Conservation (phyloP, 768 basidiomycete species). For the Auricularia auricula-judae region DNA sequence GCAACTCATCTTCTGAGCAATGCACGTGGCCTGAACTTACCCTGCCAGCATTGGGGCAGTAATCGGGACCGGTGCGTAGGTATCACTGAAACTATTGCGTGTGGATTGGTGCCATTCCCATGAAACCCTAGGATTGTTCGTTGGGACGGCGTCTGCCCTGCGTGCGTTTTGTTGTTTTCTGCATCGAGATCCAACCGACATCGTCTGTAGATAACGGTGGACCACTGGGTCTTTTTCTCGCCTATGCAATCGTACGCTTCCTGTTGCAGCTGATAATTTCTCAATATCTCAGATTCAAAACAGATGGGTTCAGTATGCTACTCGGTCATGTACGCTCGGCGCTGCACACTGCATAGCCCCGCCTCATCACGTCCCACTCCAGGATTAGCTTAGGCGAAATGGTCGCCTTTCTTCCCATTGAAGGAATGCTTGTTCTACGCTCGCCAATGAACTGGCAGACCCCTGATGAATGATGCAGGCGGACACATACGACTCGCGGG, state of each 20-base stretch:
- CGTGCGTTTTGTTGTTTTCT: background rate
- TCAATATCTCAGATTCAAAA: background rate
- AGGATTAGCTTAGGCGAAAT: conserved; percentile 44
- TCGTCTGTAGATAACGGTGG: conserved; percentile 34
- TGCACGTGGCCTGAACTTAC: no score
- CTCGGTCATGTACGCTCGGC: conserved; percentile 41
- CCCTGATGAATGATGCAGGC: conserved; percentile 27
- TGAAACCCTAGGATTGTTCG: conserved; percentile 32
- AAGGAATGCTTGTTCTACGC: background rate
- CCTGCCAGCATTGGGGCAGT: no score
- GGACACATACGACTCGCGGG: conserved; percentile 73
- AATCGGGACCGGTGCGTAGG: no score
- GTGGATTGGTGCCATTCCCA: conserved; percentile 18
- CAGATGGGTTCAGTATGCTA: conserved; percentile 59
- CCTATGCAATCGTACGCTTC: conserved; percentile 34
- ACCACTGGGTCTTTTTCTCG: conserved; percentile 65
- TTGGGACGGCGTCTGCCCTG: background rate
- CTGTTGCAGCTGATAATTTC: background rate
- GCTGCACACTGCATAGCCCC: background rate
- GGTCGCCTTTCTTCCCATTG: conserved; percentile 67
- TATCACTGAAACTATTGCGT: no score
- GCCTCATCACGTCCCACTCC: conserved; percentile 34
- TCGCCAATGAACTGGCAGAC: background rate
- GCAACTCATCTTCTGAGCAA: no score
- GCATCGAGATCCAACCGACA: background rate